Evolutionary conservation across 1,139 yeast genomes (phyloP).

Genomic region (Neolecta irregularis): DNA sequence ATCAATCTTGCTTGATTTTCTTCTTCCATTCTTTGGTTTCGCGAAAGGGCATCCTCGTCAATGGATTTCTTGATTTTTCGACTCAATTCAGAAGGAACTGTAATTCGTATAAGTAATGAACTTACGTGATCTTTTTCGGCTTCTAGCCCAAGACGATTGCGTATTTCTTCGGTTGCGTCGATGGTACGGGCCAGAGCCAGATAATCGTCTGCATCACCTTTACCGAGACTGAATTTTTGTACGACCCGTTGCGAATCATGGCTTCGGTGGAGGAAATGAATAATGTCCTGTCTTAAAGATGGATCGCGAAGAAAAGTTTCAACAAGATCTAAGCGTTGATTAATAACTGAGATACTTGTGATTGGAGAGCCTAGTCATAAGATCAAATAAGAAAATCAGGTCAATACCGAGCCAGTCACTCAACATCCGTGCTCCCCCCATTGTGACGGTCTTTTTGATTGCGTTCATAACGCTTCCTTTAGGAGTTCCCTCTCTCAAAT

Average conservation of each 20-base stretch:
- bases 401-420: constrained; percentile 49
- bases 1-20: constrained; percentile 14
- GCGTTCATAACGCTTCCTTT: constrained; percentile 58
- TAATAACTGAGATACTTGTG: constrained; percentile 40
- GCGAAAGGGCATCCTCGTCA: constrained; percentile 21
- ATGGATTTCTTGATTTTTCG: constrained; percentile 20
- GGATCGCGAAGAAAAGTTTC: constrained; percentile 33
- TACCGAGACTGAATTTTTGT: constrained; percentile 36
- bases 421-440: constrained; percentile 64
- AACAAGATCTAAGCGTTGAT: constrained; percentile 48
- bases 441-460: constrained; percentile 57
- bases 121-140: neutral
- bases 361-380: constrained; percentile 45
- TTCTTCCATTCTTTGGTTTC: constrained; percentile 15
- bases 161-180: constrained; percentile 19
- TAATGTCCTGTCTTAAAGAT: constrained; percentile 26
- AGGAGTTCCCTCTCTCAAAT: constrained; percentile 41
- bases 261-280: constrained; percentile 25
- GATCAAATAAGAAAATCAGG: neutral
- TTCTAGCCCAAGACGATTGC: constrained; percentile 12
- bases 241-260: constrained; percentile 41
- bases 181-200: constrained; percentile 32
- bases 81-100: constrained; percentile 17
- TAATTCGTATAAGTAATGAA: constrained; percentile 13
- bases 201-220: constrained; percentile 33